phyloP scores from a whole-genome alignment of 139 green algal genomes.

The Gonium pectorale region DNA sequence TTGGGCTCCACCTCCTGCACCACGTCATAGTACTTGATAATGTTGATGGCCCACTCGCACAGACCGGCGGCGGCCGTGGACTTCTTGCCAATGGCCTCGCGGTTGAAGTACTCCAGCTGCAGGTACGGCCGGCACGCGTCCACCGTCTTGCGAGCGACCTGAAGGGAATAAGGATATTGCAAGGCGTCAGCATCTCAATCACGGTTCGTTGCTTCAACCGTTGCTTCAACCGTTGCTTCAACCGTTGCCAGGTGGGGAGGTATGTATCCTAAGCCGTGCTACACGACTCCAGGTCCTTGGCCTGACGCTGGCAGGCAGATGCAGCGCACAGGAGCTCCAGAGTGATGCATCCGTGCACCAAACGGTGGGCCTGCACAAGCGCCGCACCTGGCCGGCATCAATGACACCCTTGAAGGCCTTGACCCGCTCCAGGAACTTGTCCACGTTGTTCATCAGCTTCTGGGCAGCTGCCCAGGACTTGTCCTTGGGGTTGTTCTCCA shows the following conservation, averaged over 20 bases:
- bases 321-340: too few species aligned
- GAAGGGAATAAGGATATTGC: neutral
- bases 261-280: too few species aligned
- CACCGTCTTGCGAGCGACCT: constrained; percentile 81
- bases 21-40: constrained; percentile 92
- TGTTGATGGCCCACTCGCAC: constrained; percentile 93
- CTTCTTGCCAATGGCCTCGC: constrained; percentile 88
- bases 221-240: too few species aligned
- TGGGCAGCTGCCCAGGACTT: constrained; percentile 85
- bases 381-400: constrained; percentile 75
- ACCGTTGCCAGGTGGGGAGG: too few species aligned
- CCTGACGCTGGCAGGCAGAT: too few species aligned
- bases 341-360: too few species aligned
- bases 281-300: too few species aligned
- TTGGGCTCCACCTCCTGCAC: constrained; percentile 88
- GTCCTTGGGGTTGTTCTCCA: constrained; percentile 92
- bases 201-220: too few species aligned
- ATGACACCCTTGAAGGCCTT: constrained; percentile 90
- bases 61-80: constrained; percentile 88
- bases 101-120: constrained; percentile 88
- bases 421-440: constrained; percentile 90
- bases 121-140: constrained; percentile 85
- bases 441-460: constrained; percentile 93
- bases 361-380: too few species aligned
- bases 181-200: too few species aligned